A percentile compares a stretch with the other conserved stretches of the same genome.
Evolutionary conservation across 2,329 filamentous ascomycete species (phyloP).

Genomic region (Onygenales sp.): DNA sequence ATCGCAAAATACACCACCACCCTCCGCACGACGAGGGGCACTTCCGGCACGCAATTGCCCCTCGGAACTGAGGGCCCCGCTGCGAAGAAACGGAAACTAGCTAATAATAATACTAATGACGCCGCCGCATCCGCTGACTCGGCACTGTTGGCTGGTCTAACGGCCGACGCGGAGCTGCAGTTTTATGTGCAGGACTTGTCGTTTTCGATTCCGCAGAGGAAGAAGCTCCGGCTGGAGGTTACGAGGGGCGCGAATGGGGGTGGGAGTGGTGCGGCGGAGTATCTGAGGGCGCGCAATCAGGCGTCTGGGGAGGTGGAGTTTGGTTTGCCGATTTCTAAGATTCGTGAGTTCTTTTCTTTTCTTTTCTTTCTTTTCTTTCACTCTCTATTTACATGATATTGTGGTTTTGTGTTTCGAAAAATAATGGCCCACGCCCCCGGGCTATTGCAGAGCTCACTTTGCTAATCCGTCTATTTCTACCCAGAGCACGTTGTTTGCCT

Average conservation of each 20-base stretch:
- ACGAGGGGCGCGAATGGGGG: conserved; percentile 24
- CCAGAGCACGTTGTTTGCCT: conserved; percentile 50
- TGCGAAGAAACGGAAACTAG: conserved; percentile 42
- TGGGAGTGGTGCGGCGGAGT: conserved; percentile 16
- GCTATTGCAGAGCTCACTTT: too few relatives aligned
- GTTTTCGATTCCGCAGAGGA: conserved; percentile 53
- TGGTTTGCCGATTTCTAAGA: conserved; percentile 39
- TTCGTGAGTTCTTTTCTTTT: conserved; percentile 30
- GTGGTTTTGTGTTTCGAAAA: too few relatives aligned
- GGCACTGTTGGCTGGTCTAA: conserved; percentile 23
- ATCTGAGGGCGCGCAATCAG: conserved; percentile 41
- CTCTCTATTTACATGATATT: neutral
- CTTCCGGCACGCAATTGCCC: neutral
- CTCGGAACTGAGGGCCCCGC: conserved; percentile 23
- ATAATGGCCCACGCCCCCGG: too few relatives aligned
- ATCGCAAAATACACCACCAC: conserved; percentile 37
- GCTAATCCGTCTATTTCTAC: neutral
- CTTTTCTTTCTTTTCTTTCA: neutral
- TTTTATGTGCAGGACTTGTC: conserved; percentile 47
- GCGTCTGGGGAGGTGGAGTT: conserved; percentile 45
- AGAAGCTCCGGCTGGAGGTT: conserved; percentile 54
- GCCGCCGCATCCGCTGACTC: conserved; percentile 14
- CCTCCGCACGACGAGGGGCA: conserved; percentile 19
- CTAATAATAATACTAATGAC: conserved; percentile 22
- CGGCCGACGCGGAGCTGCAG: conserved; percentile 24